A percentile compares a stretch with the other conserved stretches of the same genome.
phyloP scores from a whole-genome alignment of 202 grass and related monocot species.

The Eragrostis tef region DNA sequence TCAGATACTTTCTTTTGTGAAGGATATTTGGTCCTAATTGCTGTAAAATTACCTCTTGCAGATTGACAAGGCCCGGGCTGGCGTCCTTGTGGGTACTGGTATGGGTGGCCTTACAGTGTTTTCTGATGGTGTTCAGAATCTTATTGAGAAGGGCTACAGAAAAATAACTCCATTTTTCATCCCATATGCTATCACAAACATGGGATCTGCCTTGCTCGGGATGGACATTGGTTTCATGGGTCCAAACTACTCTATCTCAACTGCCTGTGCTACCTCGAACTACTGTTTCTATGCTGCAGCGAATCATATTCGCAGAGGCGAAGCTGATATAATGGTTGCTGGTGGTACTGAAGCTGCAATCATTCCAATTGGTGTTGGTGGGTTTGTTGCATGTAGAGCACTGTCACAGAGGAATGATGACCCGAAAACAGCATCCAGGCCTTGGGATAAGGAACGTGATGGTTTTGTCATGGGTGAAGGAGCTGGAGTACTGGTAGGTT shows the following conservation, averaged over 20 bases:
- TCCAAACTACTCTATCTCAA: conserved; percentile 93
- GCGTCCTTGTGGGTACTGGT: conserved; percentile 86
- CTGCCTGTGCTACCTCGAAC: conserved; percentile 89
- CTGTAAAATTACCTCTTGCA: conserved; percentile 41
- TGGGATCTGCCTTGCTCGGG: conserved; percentile 77
- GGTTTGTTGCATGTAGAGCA: conserved; percentile 89
- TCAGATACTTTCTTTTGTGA: not conserved
- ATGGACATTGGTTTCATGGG: conserved; percentile 98
- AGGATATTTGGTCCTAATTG: conserved; percentile 29
- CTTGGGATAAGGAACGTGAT: conserved; percentile 87
- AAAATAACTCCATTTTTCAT: conserved; percentile 94
- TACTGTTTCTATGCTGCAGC: conserved; percentile 90
- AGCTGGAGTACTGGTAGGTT: conserved; percentile 78
- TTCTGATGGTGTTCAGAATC: conserved; percentile 75
- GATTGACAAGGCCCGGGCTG: conserved; percentile 79
- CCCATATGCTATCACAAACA: conserved; percentile 85
- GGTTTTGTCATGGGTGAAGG: conserved; percentile 99
- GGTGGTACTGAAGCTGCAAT: conserved; percentile 89
- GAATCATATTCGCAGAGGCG: conserved; percentile 86
- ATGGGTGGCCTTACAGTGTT: conserved; percentile 79
- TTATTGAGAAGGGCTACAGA: conserved; percentile 74
- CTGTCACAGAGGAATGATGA: conserved; percentile 89
- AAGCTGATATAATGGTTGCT: conserved; percentile 86
- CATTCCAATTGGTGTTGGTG: conserved; percentile 81
- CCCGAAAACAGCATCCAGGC: conserved; percentile 86